Evolutionary conservation across 768 basidiomycete species (phyloP).

Genomic region (Leccinellum luteum): DNA sequence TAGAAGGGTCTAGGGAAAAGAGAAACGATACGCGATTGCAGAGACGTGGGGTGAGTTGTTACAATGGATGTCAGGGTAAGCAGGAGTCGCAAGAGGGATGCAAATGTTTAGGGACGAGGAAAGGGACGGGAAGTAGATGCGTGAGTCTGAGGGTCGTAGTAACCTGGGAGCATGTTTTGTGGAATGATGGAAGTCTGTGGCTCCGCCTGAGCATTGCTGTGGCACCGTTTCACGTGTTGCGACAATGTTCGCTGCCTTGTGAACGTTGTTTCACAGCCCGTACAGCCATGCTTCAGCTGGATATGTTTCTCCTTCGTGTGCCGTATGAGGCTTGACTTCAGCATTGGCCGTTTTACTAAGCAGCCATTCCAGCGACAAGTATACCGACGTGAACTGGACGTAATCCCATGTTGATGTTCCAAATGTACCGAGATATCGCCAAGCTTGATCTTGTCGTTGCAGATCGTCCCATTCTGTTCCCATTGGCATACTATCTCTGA

Average conservation of each 20-base stretch:
- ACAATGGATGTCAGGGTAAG: too few relatives aligned
- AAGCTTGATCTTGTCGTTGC: not conserved
- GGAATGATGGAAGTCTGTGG: not conserved
- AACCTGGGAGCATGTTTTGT: not conserved
- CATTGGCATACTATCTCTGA: constrained; percentile 2
- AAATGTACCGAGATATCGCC: not conserved
- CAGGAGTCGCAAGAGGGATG: too few relatives aligned
- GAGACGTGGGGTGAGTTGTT: too few relatives aligned
- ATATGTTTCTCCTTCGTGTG: too few relatives aligned
- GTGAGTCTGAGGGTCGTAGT: too few relatives aligned
- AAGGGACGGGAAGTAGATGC: too few relatives aligned
- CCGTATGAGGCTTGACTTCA: not conserved
- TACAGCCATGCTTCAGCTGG: too few relatives aligned
- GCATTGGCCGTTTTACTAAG: not conserved
- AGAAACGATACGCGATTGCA: too few relatives aligned
- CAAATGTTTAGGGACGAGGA: too few relatives aligned
- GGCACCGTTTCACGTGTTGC: not conserved
- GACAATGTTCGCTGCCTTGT: too few relatives aligned
- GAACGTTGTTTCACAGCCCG: too few relatives aligned
- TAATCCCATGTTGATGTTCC: not conserved
- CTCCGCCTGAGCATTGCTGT: not conserved
- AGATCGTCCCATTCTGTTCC: not conserved
- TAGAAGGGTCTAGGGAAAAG: too few relatives aligned
- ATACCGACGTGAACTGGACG: not conserved
- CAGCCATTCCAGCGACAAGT: not conserved